These are phyloP conservation scores for Candida morakotiae DNA, from an alignment of 805 yeast species.

Conservation along the genomic window DNA sequence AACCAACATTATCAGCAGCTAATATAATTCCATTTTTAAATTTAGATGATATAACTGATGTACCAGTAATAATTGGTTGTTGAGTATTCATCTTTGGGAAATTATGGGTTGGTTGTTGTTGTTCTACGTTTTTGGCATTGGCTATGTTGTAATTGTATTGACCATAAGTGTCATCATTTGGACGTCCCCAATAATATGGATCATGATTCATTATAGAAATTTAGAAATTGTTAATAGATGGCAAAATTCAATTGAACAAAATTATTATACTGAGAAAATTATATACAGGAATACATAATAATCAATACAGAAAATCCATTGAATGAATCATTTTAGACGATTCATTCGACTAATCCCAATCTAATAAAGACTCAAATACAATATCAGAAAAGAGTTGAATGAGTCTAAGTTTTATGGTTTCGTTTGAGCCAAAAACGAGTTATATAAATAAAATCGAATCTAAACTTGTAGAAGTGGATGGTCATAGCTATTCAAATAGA, in stretches of 20 bases:
- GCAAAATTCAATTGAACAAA: slow-evolving; percentile 5
- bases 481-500: too few species aligned
- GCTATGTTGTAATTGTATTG: slow-evolving; percentile 72
- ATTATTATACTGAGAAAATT: not conserved
- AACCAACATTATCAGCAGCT: slow-evolving; percentile 91
- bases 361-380: too few species aligned
- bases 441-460: too few species aligned
- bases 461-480: too few species aligned
- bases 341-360: too few species aligned
- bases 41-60: slow-evolving; percentile 89
- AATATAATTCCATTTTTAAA: slow-evolving; percentile 85
- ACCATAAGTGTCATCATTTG: slow-evolving; percentile 79
- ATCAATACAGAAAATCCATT: too few species aligned
- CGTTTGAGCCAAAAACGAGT: too few species aligned
- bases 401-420: too few species aligned
- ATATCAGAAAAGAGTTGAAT: too few species aligned
- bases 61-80: slow-evolving; percentile 94
- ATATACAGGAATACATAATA: slow-evolving; percentile 5
- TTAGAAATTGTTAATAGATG: slow-evolving; percentile 5
- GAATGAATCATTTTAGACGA: not conserved
- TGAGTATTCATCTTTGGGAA: slow-evolving; percentile 85
- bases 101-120: slow-evolving; percentile 9
- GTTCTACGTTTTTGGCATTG: slow-evolving; percentile 40
- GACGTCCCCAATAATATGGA: slow-evolving; percentile 95
- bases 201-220: slow-evolving; percentile 90